Base-by-base conservation (phyloP, 345 rosid species). In the Mercurialis annua region DNA sequence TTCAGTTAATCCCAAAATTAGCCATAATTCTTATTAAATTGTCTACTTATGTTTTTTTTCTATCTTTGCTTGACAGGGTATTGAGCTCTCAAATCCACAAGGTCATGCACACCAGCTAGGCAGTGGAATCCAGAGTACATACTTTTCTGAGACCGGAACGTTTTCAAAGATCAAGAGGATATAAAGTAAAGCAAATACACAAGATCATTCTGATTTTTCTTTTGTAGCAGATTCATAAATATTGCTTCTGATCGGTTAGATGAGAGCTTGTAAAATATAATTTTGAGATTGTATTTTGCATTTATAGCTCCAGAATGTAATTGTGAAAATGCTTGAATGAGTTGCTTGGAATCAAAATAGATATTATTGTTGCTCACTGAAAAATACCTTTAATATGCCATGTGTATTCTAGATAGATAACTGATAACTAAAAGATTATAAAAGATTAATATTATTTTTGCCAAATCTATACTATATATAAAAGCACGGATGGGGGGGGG, bases 91-190 rank as follows among this genome's bases (percentile, higher is more conserved):
- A 42, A 93, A 93, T 74, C 98, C 97, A 36, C 94, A 88, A 66
- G 96, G 96, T 16, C 84, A 84, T 68, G 87, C 81, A 4, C 84
- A 88, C 81, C 89, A 88, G 71, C 81, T 87, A 15, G 97, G 90
- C 31, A 80, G 92, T 72, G 96, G 97, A 60, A 90, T 89, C 59
- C 98, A 90, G 67, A 93, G 98, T 75, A 93, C 97, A 7, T 93
- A 90, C 78, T 93, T 93, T 77, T 93, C 98, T 0, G 98, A 90
- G 74, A 87, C 89, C 0, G 97, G 97, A 62, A 82, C 98, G 15
- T 93, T 93, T 77, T 90, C 97, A 1, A 93, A 83, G 84, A 87
- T 93, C 70, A 90, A 82, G 88, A 87, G 89, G 83, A 83, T 71
- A 23, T 92, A 71, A 81, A 17, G 27, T 33, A 5, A 47, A 57